Evolutionary conservation across 2,329 filamentous ascomycete species (phyloP).

Genomic region (Xylariaceae sp.): DNA sequence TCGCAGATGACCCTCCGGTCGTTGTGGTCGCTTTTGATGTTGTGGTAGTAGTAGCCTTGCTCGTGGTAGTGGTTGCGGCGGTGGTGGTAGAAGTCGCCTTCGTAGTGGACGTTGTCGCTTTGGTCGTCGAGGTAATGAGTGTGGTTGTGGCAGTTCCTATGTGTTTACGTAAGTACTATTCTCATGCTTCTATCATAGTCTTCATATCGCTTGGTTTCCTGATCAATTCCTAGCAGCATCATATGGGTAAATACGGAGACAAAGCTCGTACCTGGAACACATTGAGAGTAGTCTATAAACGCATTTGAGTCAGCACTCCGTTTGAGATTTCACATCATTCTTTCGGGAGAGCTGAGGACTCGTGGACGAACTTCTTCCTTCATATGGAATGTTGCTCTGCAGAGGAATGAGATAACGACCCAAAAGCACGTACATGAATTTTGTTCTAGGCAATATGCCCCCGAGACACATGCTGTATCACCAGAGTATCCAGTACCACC

Average conservation of each 20-base stretch:
- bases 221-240: not conserved
- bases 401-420: no score
- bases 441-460: conserved; percentile 27
- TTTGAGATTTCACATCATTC: no score
- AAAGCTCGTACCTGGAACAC: conserved; percentile 24
- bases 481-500: conserved; percentile 33
- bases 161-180: not conserved
- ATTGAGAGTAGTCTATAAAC: conserved; percentile 30
- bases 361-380: no score
- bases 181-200: conserved; percentile 5
- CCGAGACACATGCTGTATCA: conserved; percentile 28
- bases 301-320: no score
- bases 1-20: conserved; percentile 1
- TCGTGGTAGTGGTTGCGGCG: conserved; percentile 14
- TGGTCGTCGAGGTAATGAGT: not conserved
- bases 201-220: not conserved
- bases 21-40: conserved; percentile 1
- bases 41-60: conserved; percentile 3
- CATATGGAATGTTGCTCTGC: no score
- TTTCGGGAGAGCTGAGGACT: no score
- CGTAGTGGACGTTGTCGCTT: not conserved
- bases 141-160: not conserved
- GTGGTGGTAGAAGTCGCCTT: conserved; percentile 4
- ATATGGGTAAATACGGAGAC: not conserved
- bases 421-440: conserved; percentile 24